Percentiles rank a stretch among this genome's conserved stretches.
phyloP scores from a whole-genome alignment of 1,139 yeast genomes.

The Geotrichum restrictum region DNA sequence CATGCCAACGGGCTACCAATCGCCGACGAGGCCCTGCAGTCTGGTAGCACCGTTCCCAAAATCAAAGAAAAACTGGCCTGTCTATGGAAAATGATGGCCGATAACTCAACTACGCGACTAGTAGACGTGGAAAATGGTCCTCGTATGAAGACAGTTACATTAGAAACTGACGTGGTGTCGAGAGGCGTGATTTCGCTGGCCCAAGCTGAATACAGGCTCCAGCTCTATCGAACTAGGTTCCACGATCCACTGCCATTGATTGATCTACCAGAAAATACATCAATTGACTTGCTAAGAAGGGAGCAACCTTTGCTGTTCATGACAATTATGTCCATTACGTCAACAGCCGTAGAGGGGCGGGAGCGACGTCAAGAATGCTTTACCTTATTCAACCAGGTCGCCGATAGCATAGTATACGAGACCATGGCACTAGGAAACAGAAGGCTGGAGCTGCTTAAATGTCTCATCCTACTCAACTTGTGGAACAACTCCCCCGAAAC shows the following conservation, averaged over 20 bases:
- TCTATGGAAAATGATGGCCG: slow-evolving; percentile 34
- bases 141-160: slow-evolving; percentile 25
- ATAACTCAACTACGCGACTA: slow-evolving; percentile 31
- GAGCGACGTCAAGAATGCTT: slow-evolving; percentile 1
- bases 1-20: background rate
- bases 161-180: slow-evolving; percentile 34
- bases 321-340: slow-evolving; percentile 53
- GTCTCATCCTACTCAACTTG: slow-evolving; percentile 55
- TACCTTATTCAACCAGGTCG: slow-evolving; percentile 15
- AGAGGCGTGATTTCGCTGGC: slow-evolving; percentile 34
- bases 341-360: slow-evolving; percentile 27
- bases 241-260: slow-evolving; percentile 50
- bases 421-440: slow-evolving; percentile 69
- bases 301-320: slow-evolving; percentile 42
- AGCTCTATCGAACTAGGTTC: slow-evolving; percentile 30
- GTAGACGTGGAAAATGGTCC: slow-evolving; percentile 25
- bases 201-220: slow-evolving; percentile 35
- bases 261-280: slow-evolving; percentile 44
- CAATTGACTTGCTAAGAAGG: slow-evolving; percentile 49
- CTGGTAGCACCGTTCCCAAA: slow-evolving; percentile 21
- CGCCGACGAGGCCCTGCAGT: background rate
- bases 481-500: slow-evolving; percentile 87
- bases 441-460: slow-evolving; percentile 61
- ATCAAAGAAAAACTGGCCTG: slow-evolving; percentile 33
- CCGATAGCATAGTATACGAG: slow-evolving; percentile 54